Conservation (phyloP, 2,329 filamentous ascomycete genomes). For the Fusarium chuoi region DNA sequence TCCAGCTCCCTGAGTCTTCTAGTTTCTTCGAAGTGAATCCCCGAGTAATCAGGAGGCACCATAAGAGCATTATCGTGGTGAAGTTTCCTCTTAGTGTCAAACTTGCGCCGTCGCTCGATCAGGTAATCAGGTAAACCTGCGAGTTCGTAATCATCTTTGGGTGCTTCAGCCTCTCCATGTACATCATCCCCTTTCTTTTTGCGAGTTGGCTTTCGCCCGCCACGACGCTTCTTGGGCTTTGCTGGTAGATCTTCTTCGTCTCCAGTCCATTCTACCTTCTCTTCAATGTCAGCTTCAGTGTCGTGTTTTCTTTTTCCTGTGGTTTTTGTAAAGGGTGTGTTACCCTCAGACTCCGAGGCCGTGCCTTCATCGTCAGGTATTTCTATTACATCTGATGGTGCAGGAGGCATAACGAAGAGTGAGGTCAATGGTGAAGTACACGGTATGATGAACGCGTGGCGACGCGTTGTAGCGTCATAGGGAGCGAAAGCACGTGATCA, state of each 20-base stretch:
- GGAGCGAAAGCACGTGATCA: constrained; percentile 42
- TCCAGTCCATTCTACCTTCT: constrained; percentile 65
- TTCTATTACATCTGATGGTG: constrained; percentile 38
- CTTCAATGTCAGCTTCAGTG: constrained; percentile 47
- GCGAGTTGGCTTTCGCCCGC: constrained; percentile 44
- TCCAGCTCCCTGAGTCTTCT: constrained; percentile 53
- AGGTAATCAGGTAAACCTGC: constrained; percentile 67
- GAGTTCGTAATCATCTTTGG: constrained; percentile 57
- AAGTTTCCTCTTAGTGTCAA: constrained; percentile 69
- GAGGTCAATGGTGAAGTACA: background rate
- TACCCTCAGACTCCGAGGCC: constrained; percentile 34
- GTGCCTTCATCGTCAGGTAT: constrained; percentile 42
- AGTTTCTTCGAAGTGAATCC: constrained; percentile 73
- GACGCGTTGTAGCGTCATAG: constrained; percentile 13
- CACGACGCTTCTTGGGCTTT: constrained; percentile 55
- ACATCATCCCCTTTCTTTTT: constrained; percentile 42
- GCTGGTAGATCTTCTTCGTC: constrained; percentile 71
- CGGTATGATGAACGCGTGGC: constrained; percentile 16
- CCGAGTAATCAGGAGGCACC: constrained; percentile 80
- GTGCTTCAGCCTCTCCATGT: constrained; percentile 48
- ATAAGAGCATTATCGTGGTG: constrained; percentile 76
- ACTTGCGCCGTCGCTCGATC: constrained; percentile 75
- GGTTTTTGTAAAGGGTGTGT: constrained; percentile 6
- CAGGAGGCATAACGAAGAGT: constrained; percentile 25
- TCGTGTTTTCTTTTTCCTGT: constrained; percentile 53